phyloP scores from a whole-genome alignment of 2,329 filamentous ascomycete species.

The Helminthosporium solani region DNA sequence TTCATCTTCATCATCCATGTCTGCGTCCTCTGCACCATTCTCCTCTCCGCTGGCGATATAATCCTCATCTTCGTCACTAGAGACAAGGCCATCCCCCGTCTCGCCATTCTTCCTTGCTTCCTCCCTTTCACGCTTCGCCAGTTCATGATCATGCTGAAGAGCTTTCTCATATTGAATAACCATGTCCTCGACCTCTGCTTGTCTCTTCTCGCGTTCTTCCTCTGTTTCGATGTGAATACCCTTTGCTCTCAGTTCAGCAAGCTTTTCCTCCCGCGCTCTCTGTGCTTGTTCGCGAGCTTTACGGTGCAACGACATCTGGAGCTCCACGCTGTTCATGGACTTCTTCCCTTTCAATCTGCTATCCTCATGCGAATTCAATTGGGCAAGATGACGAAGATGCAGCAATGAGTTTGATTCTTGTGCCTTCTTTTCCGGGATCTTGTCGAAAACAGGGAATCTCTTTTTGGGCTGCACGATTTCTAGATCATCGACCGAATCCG shows the following conservation, averaged over 20 bases:
- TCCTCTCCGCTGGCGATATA: constrained; percentile 51
- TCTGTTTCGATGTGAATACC: constrained; percentile 80
- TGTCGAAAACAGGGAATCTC: constrained; percentile 63
- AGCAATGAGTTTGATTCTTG: constrained; percentile 65
- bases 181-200: constrained; percentile 82
- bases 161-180: constrained; percentile 69
- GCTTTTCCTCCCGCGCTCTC: constrained; percentile 71
- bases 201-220: constrained; percentile 81
- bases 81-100: constrained; percentile 46
- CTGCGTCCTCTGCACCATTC: constrained; percentile 45
- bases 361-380: constrained; percentile 65
- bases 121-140: constrained; percentile 74
- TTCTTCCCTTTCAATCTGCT: constrained; percentile 46
- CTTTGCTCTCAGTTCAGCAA: constrained; percentile 74
- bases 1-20: constrained; percentile 42
- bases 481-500: constrained; percentile 62
- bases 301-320: constrained; percentile 67
- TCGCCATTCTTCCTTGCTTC: constrained; percentile 64
- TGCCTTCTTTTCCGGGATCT: constrained; percentile 62
- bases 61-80: constrained; percentile 57
- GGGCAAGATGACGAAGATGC: constrained; percentile 71
- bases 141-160: constrained; percentile 73
- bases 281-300: constrained; percentile 79
- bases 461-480: constrained; percentile 56
- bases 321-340: constrained; percentile 67